Base-by-base conservation (phyloP, 2,329 filamentous ascomycete genomes). In the Aschersonia sp. region DNA sequence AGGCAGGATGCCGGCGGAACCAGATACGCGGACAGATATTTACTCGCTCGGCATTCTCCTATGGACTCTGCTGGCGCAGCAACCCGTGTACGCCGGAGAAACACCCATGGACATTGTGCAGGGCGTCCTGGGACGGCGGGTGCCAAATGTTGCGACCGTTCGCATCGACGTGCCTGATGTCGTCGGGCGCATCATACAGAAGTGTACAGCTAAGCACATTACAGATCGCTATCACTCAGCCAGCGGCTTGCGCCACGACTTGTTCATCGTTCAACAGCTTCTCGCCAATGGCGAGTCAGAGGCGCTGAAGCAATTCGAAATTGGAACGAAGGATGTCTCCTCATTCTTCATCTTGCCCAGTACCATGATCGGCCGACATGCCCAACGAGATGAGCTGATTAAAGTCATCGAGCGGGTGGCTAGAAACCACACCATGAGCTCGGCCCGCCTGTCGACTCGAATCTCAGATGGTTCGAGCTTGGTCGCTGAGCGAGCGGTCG, bases 51-150 rank as follows among this genome's bases (percentile, higher is more conserved):
- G 90, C 4, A 81, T 95, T 40, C 65, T 95, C 1, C 90, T 95
- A 62, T 95, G 87, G 83, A 86, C 78, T 7, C 76, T 94, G 58
- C 69, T 94, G 43, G 85, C 86, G 2, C 87, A 88, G 31, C 77
- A 82, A 55, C 77, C 84, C 4, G 84, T 87, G 0, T 95, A 92
- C 54, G 81, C 83, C 37, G 90, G 87, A 8, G 74, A 79, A 10
- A 83, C 80, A 1, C 86, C 89, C 1, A 76, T 95, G 49, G 89
- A 95, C 57, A 87, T 95, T 43, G 87, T 97, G 53, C 89, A 95
- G 60, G 87, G 82, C 54, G 87, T 95, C 9, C 72, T 97, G 7
- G 82, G 82, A 44, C 83, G 84, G 53, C 79, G 85, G 43, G 79
- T 95, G 53, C 81, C 85, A 5, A 79, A 79, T 39, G 81, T 92